phyloP scores from a whole-genome alignment of 352 stramenopile species.

The Pythium aphanidermatum region DNA sequence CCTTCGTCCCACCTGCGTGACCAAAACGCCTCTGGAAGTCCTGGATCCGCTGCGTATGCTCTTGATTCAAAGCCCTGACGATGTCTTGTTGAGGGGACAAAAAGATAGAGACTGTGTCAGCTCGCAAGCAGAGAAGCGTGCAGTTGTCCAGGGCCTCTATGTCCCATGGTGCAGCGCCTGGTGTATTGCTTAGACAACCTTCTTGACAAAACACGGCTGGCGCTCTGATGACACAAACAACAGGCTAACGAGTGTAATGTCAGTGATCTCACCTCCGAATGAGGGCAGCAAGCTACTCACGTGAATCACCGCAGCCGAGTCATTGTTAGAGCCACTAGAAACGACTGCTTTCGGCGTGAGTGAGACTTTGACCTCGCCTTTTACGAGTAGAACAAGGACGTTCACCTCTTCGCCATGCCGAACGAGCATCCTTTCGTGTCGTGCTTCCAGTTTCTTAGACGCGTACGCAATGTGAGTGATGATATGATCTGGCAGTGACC shows the following conservation, averaged over 20 bases:
- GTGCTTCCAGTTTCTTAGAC: constrained; percentile 36
- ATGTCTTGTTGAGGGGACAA: constrained; percentile 40
- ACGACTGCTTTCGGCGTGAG: constrained; percentile 11
- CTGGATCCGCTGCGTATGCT: constrained; percentile 34
- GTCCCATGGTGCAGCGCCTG: constrained; percentile 38
- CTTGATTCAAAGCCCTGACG: constrained; percentile 34
- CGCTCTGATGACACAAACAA: constrained; percentile 52
- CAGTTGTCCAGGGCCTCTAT: constrained; percentile 56
- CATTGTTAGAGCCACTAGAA: no score
- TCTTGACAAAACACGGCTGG: constrained; percentile 75
- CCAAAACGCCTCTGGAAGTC: constrained; percentile 47
- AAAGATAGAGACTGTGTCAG: constrained; percentile 59
- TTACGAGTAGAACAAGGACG: constrained; percentile 53
- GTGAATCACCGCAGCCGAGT: no score
- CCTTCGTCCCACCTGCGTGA: no score
- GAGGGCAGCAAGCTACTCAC: no score
- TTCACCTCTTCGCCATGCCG: constrained; percentile 47
- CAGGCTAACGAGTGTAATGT: constrained; percentile 15
- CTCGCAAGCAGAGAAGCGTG: constrained; percentile 44
- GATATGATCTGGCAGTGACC: constrained; percentile 33
- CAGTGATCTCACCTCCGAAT: no score
- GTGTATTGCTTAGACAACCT: constrained; percentile 35
- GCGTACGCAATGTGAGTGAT: constrained; percentile 65
- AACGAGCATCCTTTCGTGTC: constrained; percentile 37
- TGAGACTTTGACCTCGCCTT: constrained; percentile 63